Conservation (phyloP, 2,329 filamentous ascomycete genomes). For the Trichophyton schoenleinii region DNA sequence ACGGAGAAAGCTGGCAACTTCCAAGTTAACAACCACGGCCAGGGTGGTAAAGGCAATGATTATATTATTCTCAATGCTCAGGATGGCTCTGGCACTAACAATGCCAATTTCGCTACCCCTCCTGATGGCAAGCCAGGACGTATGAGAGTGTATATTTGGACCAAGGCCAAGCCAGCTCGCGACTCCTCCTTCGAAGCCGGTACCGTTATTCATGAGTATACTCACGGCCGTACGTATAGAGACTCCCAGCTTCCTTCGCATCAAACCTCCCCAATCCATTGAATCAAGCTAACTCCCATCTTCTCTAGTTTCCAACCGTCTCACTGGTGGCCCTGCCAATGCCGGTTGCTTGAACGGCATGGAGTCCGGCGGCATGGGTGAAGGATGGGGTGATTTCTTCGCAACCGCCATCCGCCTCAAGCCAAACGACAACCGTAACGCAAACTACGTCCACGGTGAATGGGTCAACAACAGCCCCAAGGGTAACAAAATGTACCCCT, state of each 20-base stretch:
- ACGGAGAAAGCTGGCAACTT: constrained; percentile 12
- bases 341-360: constrained; percentile 8
- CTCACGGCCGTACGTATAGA: constrained; percentile 11
- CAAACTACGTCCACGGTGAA: constrained; percentile 8
- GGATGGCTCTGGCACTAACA: constrained; percentile 11
- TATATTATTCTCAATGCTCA: constrained; percentile 11
- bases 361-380: constrained; percentile 12
- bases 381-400: constrained; percentile 12
- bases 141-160: constrained; percentile 13
- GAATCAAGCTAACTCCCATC: neutral
- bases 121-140: constrained; percentile 11
- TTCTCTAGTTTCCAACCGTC: constrained; percentile 11
- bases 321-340: constrained; percentile 11
- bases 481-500: constrained; percentile 8
- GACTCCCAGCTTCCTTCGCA: neutral
- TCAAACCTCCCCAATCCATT: too few relatives aligned
- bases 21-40: constrained; percentile 7
- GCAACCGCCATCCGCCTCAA: constrained; percentile 11
- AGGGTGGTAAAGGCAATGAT: constrained; percentile 10
- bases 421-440: constrained; percentile 6
- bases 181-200: constrained; percentile 11
- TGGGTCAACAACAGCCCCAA: constrained; percentile 8
- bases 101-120: constrained; percentile 12
- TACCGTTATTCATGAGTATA: constrained; percentile 12
- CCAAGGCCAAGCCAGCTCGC: constrained; percentile 6